A percentile compares a stretch with the other conserved stretches of the same genome.
phyloP scores from a whole-genome alignment of 192 early-diverging fungal species.

The Backusella macrospora region DNA sequence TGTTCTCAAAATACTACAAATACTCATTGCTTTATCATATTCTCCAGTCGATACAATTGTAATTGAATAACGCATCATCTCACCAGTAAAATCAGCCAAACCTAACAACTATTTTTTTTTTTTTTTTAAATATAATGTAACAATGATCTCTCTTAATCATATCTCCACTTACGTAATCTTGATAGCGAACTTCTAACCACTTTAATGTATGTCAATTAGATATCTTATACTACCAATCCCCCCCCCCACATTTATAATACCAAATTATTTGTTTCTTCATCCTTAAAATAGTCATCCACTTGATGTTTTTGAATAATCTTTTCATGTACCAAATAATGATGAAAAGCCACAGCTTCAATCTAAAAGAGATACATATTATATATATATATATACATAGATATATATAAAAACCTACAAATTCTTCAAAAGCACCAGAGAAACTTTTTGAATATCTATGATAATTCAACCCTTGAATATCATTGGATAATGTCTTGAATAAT shows the following conservation, averaged over 20 bases:
- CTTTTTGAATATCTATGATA: slow-evolving; percentile 17
- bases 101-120: slow-evolving; percentile 26
- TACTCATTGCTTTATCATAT: slow-evolving; percentile 29
- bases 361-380: too few species aligned
- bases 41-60: slow-evolving; percentile 48
- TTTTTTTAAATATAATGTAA: neutral
- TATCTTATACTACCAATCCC: neutral
- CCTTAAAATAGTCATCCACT: slow-evolving; percentile 16
- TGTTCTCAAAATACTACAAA: slow-evolving; percentile 39
- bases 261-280: slow-evolving; percentile 3
- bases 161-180: slow-evolving; percentile 7
- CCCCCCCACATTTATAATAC: too few species aligned
- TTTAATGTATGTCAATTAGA: neutral
- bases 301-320: neutral
- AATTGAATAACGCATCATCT: slow-evolving; percentile 62
- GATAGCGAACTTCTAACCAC: slow-evolving; percentile 8
- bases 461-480: slow-evolving; percentile 15
- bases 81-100: slow-evolving; percentile 63
- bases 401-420: slow-evolving; percentile 1
- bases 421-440: slow-evolving; percentile 23
- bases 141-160: neutral
- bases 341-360: slow-evolving; percentile 19
- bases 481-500: slow-evolving; percentile 8
- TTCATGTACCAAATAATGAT: slow-evolving; percentile 14
- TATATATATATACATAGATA: too few species aligned